A percentile compares a stretch with the other conserved stretches of the same genome.
phyloP scores from a whole-genome alignment of 2,329 filamentous ascomycete species.

The Penicillium occitanis region DNA sequence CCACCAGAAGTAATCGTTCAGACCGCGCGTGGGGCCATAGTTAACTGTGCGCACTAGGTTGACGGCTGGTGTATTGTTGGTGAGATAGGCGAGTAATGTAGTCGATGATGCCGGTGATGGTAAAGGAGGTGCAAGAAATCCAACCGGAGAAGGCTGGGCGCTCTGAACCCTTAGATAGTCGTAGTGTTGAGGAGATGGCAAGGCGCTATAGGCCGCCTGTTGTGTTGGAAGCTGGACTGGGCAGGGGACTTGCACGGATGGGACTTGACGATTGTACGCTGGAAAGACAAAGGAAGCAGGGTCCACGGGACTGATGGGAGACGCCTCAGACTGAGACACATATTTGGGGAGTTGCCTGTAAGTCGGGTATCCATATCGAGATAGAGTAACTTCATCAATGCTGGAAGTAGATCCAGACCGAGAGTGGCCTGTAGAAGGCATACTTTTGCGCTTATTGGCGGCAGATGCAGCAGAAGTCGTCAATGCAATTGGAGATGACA shows the following conservation, averaged over 20 bases:
- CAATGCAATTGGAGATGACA: constrained; percentile 66
- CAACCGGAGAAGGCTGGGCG: constrained; percentile 31
- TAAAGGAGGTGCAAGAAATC: constrained; percentile 27
- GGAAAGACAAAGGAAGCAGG: constrained; percentile 43
- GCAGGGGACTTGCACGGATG: constrained; percentile 38
- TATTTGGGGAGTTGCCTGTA: constrained; percentile 72
- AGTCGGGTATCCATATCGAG: constrained; percentile 77
- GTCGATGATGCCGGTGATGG: constrained; percentile 50
- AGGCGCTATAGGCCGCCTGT: constrained; percentile 32
- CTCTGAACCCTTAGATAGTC: constrained; percentile 28
- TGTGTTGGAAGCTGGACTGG: constrained; percentile 46
- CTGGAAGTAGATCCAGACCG: constrained; percentile 67
- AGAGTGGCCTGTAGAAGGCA: constrained; percentile 42
- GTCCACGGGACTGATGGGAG: constrained; percentile 41
- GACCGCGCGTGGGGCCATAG: constrained; percentile 63
- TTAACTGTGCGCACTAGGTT: constrained; percentile 78
- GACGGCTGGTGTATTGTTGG: constrained; percentile 74
- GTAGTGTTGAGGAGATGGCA: constrained; percentile 32
- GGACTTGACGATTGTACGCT: constrained; percentile 31
- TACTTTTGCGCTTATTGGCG: constrained; percentile 39
- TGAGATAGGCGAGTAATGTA: constrained; percentile 76
- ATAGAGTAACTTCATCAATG: constrained; percentile 65
- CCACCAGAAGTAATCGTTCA: constrained; percentile 90
- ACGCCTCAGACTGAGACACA: constrained; percentile 46
- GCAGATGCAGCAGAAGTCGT: constrained; percentile 43